Evolutionary conservation across 1,284 basidiomycete species (phyloP), one percentile per base, ranked within the genome.

Genomic region (Anthracocystis walkeri): DNA sequence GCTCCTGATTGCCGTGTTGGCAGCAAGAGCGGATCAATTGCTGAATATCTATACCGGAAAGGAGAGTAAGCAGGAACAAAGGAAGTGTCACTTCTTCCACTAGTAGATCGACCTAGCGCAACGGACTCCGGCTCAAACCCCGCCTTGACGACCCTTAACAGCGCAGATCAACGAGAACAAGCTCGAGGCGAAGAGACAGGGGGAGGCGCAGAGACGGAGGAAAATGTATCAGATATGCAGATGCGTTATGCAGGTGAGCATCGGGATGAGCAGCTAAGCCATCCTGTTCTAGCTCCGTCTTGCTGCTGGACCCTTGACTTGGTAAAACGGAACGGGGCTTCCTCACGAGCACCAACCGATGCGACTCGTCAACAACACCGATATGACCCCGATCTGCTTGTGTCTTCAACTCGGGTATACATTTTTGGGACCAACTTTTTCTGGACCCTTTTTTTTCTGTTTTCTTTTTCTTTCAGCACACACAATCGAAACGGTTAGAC

Each of bases 211-310:
- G 45, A 10, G 11, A 20, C 14, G 35, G 35, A 38, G 16, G 3
- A 12, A 38, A 12, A 16, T 38, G 35, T 38, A 38, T 38, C 35
- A 38, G 35, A 38, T 4, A 14, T 38, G 33, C 38, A 18, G 27
- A 48, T 38, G 52, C 48, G 35, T 29, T 21, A 69, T 69, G 66
- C 66, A 69, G 52, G 53, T 60, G 46, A 57, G 46, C 66, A 69
- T 69, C 66, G 61, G 38, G 21, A 64, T 21, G 16, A 44, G 49
- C 65, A 58, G 46, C 60, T 25, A 46, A 46, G 45, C 45, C 45
- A 16, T 18, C 3, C 18, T 18, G 40, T 41, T 16, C 16, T 18
- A 41, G 33, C 40, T 41, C 10, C n/a, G n/a, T 20, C 3, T 41
- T 41, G 38, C 38, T 41, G 16, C 8, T 42, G n/a, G 41, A 42